Percentiles rank a stretch among this genome's conserved stretches.
Evolutionary conservation across 768 basidiomycete species (phyloP).

Genomic region (Amanita rubescens): DNA sequence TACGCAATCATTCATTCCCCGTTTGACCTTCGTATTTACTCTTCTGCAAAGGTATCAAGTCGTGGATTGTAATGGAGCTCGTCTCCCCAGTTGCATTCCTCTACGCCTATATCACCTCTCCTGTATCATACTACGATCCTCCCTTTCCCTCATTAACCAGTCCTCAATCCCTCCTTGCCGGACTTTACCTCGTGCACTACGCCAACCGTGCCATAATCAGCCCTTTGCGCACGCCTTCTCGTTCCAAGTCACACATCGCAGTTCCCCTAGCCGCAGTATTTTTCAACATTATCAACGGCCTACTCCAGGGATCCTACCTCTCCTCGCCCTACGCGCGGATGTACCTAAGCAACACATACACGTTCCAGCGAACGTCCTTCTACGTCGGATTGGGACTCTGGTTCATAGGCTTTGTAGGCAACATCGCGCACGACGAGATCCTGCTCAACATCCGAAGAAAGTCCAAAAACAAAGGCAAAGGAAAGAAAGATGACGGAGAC

Average conservation of each 20-base stretch:
- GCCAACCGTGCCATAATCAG: constrained; percentile 74
- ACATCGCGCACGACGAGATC: constrained; percentile 87
- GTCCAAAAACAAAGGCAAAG: constrained; percentile 32
- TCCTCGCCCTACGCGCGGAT: constrained; percentile 45
- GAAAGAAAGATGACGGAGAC: constrained; percentile 18
- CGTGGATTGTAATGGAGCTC: constrained; percentile 81
- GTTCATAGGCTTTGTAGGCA: constrained; percentile 66
- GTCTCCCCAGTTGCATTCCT: constrained; percentile 51
- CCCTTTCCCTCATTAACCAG: constrained; percentile 23
- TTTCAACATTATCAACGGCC: constrained; percentile 74
- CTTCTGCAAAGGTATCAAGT: constrained; percentile 19
- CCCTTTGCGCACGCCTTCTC: constrained; percentile 72
- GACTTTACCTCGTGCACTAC: constrained; percentile 71
- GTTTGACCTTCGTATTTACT: background rate
- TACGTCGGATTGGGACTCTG: constrained; percentile 61
- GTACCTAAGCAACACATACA: constrained; percentile 29
- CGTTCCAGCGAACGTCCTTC: constrained; percentile 36
- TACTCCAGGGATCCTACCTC: constrained; percentile 62
- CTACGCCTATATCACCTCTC: constrained; percentile 40
- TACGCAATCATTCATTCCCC: background rate
- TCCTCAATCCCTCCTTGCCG: constrained; percentile 43
- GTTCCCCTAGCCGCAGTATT: constrained; percentile 46
- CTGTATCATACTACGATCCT: constrained; percentile 33
- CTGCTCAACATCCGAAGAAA: constrained; percentile 75
- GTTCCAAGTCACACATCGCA: constrained; percentile 65